These are phyloP conservation scores for Sordariomycetes sp. DNA, from an alignment of 2,329 filamentous ascomycete genomes.

Conservation along the genomic window DNA sequence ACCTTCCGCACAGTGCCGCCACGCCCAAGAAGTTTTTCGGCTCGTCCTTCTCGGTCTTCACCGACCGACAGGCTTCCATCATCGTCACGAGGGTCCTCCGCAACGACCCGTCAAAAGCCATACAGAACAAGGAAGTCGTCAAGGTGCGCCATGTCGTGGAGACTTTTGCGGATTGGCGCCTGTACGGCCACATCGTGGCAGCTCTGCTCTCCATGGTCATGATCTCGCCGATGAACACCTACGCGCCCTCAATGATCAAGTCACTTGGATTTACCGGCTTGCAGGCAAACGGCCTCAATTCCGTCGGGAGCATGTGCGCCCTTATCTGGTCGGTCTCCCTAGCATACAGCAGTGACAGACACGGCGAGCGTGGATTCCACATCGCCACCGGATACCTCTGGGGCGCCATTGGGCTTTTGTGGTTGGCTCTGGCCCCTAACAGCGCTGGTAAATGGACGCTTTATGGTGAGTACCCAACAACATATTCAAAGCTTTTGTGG, in stretches of 20 bases:
- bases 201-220: slow-evolving; percentile 19
- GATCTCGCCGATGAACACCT: slow-evolving; percentile 19
- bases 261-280: slow-evolving; percentile 14
- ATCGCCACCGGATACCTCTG: slow-evolving; percentile 16
- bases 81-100: slow-evolving; percentile 16
- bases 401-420: slow-evolving; percentile 15
- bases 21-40: slow-evolving; percentile 15
- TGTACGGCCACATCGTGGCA: slow-evolving; percentile 16
- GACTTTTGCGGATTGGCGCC: slow-evolving; percentile 16
- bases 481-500: no score
- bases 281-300: slow-evolving; percentile 19
- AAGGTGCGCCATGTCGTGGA: slow-evolving; percentile 12
- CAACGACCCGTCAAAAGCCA: slow-evolving; percentile 18
- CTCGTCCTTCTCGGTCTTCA: slow-evolving; percentile 13
- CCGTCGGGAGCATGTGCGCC: slow-evolving; percentile 15
- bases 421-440: slow-evolving; percentile 15
- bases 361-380: slow-evolving; percentile 16
- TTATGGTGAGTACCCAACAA: slow-evolving; percentile 9
- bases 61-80: slow-evolving; percentile 12
- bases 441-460: slow-evolving; percentile 14
- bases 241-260: slow-evolving; percentile 19
- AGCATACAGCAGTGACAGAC: slow-evolving; percentile 16
- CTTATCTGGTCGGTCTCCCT: slow-evolving; percentile 14
- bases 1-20: slow-evolving; percentile 15
- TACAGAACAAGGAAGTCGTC: slow-evolving; percentile 13